Conservation (phyloP, 306 rosid genomes). For the Trifolium pratense region DNA sequence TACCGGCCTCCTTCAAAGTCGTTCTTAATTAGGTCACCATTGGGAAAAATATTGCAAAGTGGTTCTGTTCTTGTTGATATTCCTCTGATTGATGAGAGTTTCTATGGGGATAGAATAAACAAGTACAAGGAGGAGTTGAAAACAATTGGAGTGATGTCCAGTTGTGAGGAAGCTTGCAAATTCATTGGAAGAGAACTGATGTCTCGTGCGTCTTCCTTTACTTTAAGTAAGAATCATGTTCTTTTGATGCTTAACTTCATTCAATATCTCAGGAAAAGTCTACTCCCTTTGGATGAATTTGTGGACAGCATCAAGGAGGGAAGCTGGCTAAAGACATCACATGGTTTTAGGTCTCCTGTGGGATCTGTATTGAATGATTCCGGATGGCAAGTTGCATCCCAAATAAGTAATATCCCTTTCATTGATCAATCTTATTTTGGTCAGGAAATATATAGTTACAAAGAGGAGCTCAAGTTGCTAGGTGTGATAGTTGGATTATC, state of each 20-base stretch:
- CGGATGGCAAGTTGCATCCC: conserved; percentile 60
- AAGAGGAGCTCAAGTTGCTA: conserved; percentile 62
- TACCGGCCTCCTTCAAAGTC: conserved; percentile 66
- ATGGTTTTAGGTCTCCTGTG: conserved; percentile 62
- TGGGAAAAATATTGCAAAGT: conserved; percentile 55
- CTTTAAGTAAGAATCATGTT: conserved; percentile 50
- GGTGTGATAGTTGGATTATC: conserved; percentile 58
- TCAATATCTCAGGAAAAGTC: conserved; percentile 46
- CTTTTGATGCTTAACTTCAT: conserved; percentile 63
- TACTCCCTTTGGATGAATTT: conserved; percentile 44
- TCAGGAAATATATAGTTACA: conserved; percentile 47
- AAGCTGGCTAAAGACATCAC: conserved; percentile 62
- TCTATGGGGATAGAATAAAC: conserved; percentile 55
- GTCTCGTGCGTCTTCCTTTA: conserved; percentile 54
- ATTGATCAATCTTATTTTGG: conserved; percentile 58
- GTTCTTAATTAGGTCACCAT: conserved; percentile 52
- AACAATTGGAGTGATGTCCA: conserved; percentile 70
- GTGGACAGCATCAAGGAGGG: conserved; percentile 46
- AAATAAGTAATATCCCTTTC: conserved; percentile 70
- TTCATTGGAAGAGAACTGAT: conserved; percentile 69
- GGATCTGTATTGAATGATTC: conserved; percentile 58
- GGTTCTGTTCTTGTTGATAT: conserved; percentile 72
- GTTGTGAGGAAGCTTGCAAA: conserved; percentile 62
- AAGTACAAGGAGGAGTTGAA: conserved; percentile 61
- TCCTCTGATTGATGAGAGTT: conserved; percentile 61